Evolutionary conservation across 768 basidiomycete species (phyloP).

Genomic region (Leccinum ochraceum): DNA sequence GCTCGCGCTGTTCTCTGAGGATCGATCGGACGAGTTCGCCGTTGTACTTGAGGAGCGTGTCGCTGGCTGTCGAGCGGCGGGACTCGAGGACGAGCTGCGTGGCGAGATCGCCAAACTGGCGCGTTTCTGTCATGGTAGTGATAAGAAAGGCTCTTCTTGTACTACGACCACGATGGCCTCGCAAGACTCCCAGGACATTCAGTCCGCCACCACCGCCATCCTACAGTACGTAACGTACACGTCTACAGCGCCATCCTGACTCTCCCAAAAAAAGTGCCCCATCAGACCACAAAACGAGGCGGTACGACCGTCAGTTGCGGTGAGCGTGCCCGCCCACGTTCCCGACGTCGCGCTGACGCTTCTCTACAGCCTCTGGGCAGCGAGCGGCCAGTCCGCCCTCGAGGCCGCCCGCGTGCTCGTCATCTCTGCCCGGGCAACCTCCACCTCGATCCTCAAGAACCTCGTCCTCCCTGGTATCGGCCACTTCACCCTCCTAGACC

Average conservation of each 20-base stretch:
- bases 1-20: constrained; percentile 88
- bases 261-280: constrained; percentile 42
- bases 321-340: constrained; percentile 32
- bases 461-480: constrained; percentile 95
- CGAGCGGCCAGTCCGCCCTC: constrained; percentile 86
- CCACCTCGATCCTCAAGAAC: constrained; percentile 87
- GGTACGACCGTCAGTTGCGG: constrained; percentile 96
- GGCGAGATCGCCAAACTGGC: constrained; percentile 82
- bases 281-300: constrained; percentile 85
- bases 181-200: constrained; percentile 48
- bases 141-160: constrained; percentile 1
- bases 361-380: constrained; percentile 79
- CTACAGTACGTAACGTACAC: constrained; percentile 31
- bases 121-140: constrained; percentile 45
- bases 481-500: constrained; percentile 91
- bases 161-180: constrained; percentile 29
- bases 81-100: constrained; percentile 88
- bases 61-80: constrained; percentile 79
- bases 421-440: constrained; percentile 77
- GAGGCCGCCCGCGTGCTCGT: constrained; percentile 84
- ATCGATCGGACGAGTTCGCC: constrained; percentile 83
- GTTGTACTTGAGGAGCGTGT: constrained; percentile 90
- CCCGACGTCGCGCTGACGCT: not conserved
- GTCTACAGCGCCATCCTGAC: constrained; percentile 4
- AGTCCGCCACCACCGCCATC: constrained; percentile 43